Base-by-base conservation (phyloP, 768 basidiomycete species). In the Boletus vinaceobasis region DNA sequence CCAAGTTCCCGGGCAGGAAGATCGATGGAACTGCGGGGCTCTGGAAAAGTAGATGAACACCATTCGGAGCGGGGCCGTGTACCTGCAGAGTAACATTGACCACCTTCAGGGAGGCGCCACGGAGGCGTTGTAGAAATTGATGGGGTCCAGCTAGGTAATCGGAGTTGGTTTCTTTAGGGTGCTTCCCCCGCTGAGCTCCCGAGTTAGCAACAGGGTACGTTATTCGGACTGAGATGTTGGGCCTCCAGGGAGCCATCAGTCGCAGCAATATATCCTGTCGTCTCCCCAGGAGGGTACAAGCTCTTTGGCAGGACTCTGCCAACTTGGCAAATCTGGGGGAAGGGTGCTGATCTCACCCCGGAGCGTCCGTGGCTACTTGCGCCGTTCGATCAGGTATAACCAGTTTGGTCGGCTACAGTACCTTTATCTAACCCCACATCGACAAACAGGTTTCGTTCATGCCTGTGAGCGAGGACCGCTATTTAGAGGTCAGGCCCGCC, bases 71-170 rank as follows among this genome's bases (percentile, higher is more conserved):
- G 77, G 77, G 47, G 85, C 86, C 0, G 82, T 81, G 1, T 89
- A 88, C 65, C 70, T 89, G 1, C 87, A 86, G 0, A 83, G 80
- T 63, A 88, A 89, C 59, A 70, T 87, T 35, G 81, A 85, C 37
- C 87, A 87, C 60, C 75, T 88, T 2, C 58, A 69, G 13, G 74
- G 73, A 32, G 75, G 74, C 6, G 59, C 74, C 2, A 64, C 67
- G n/a, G 81, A 81, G 36, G 78, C 75, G 0, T 58, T 83, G 47
- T 64, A 71, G 17, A 14, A 37, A n/a, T 9, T 37, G 17, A 37
- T 37, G 7, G 37, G 37, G n/a, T n/a, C 37, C 37, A 37, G n/a
- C 37, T 37, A 17, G 37, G 83, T 84, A 55, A 13, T 69, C 57
- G 23, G 8, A 27, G 10, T 8, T 9, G 35, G 42, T n/a, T 21